Base-by-base conservation (phyloP, 2,329 filamentous ascomycete genomes). In the Ilyonectria robusta region DNA sequence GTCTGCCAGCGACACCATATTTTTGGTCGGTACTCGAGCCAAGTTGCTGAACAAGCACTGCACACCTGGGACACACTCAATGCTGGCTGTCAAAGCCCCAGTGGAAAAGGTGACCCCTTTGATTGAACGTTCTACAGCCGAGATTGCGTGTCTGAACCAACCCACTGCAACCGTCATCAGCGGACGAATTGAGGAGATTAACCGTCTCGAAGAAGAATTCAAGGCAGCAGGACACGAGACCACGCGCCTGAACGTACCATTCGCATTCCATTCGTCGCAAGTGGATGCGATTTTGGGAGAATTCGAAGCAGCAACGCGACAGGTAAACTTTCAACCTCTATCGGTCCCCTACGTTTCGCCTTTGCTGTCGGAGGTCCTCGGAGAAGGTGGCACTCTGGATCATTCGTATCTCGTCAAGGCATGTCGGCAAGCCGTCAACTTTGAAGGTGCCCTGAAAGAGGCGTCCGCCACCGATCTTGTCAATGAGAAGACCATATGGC, bases 101-200 rank as follows among this genome's bases (percentile, higher is more conserved):
- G 11, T 54, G 1, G 59, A 66, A 1, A 33, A 54, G 1, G 35
- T 75, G 6, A 61, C 50, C 1, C 48, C 55, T 0, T 21, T 75
- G 1, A 55, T 68, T 0, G n/a, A 53, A 9, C 81, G 81, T 70
- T 84, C 78, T 68, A 81, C 79, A 1, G 79, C 85, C 57, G 86
- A 87, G 44, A 73, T 88, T 35, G 91, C 93, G 17, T 96, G 94
- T 82, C 87, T 94, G 77, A 97, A 97, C 72, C 89, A 91, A 0
- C 90, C 91, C 0, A 84, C 89, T 57, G 92, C 94, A 77, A 94
- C 91, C 10, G 94, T 96, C 2, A 84, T 96, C n/a, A 83, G 82
- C 23, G 87, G 86, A 10, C 74, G 77, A 10, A 80, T 81, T 0
- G 73, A 74, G 1, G 79, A 85, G 59, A 81, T 88, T 44, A 74